A percentile compares a stretch with the other conserved stretches of the same genome.
Conservation (phyloP, 2,329 filamentous ascomycete species). For the Berkeleyomyces basicola region DNA sequence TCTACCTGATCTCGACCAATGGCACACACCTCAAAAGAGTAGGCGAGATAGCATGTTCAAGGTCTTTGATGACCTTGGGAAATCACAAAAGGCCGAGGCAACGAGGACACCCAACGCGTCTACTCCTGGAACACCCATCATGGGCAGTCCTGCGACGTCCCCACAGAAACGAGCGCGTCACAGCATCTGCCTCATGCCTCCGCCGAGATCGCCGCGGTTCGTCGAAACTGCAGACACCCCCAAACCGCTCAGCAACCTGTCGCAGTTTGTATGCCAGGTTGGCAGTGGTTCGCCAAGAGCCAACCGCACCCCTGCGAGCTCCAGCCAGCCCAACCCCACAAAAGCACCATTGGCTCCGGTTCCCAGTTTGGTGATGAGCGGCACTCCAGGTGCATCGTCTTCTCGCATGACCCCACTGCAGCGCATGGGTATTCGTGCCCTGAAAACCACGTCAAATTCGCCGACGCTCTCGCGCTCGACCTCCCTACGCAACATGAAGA, state of each 20-base stretch:
- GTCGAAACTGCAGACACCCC: neutral
- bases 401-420: conserved; percentile 35
- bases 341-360: neutral
- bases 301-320: neutral
- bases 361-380: conserved; percentile 6
- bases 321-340: neutral
- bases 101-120: neutral
- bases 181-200: conserved; percentile 8
- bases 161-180: conserved; percentile 2
- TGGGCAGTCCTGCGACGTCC: conserved; percentile 1
- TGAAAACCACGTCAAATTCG: conserved; percentile 15
- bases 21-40: conserved; percentile 24
- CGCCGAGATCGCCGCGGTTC: neutral
- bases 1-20: conserved; percentile 35
- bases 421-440: conserved; percentile 32
- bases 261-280: neutral
- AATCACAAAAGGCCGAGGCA: neutral
- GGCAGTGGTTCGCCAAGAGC: neutral
- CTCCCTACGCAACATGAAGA: conserved; percentile 7
- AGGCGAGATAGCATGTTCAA: conserved; percentile 21
- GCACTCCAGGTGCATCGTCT: conserved; percentile 23
- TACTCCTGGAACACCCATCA: neutral
- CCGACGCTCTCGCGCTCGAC: neutral
- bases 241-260: neutral
- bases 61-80: conserved; percentile 28